Percentiles rank a stretch among this genome's conserved stretches.
phyloP scores from a whole-genome alignment of 176 grass and related monocot genomes.

The Coix lacrymajobi region DNA sequence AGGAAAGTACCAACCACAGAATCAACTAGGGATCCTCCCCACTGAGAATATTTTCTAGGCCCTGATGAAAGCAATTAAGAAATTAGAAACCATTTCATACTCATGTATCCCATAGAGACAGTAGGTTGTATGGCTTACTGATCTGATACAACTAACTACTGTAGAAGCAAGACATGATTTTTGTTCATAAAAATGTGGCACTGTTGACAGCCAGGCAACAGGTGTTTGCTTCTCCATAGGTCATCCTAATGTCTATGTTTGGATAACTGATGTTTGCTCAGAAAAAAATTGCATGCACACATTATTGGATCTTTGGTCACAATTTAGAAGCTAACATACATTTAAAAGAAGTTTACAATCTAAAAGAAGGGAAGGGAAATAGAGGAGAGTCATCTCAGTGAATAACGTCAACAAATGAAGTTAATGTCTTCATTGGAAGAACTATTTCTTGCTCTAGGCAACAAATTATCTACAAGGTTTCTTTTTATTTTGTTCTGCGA shows the following conservation, averaged over 20 bases:
- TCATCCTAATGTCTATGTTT: neutral
- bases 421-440: neutral
- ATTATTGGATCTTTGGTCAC: neutral
- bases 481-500: neutral
- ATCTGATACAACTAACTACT: neutral
- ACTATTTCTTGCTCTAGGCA: neutral
- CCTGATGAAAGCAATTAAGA: slow-evolving; percentile 34
- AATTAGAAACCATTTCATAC: slow-evolving; percentile 19
- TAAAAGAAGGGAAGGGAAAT: neutral
- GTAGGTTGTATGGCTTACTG: neutral
- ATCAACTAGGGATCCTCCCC: slow-evolving; percentile 49
- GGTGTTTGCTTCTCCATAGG: neutral
- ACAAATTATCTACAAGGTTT: neutral
- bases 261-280: slow-evolving; percentile 16
- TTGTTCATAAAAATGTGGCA: neutral
- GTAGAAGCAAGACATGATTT: neutral
- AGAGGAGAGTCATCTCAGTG: neutral
- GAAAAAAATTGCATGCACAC: neutral
- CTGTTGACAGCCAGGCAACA: neutral
- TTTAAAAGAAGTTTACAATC: neutral
- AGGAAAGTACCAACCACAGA: slow-evolving; percentile 52
- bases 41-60: slow-evolving; percentile 38
- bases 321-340: slow-evolving; percentile 1
- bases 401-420: slow-evolving; percentile 11
- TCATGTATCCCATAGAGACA: neutral